Evolutionary conservation across 176 grass and related monocot genomes (phyloP), one percentile per base, ranked within the genome.

Genomic region (Cenchrus purpureus): DNA sequence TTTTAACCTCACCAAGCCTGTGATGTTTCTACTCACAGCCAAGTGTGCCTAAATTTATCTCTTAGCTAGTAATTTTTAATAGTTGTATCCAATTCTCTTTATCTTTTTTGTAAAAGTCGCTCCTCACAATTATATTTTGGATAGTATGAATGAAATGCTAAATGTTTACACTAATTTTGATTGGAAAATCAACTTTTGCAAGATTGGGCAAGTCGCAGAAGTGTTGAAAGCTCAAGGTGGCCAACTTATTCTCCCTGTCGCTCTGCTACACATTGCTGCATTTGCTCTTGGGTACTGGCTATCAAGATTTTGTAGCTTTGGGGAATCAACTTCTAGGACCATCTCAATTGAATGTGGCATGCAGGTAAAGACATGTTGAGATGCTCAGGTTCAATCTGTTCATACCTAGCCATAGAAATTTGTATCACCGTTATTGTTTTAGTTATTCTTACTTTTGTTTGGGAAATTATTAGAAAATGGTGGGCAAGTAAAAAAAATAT

Each of bases 291-390:
- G 97, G 19, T 99, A 99, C 92, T 99, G 86, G 87, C 12, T 88
- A 5, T 96, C 97, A 31, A 90, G 19, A 86, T 68, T 91, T 10
- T 88, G 53, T 79, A 86, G 83, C 73, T 99, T 99, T 15, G 93
- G 97, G 13, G 97, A 99, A 86, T 99, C 93, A 69, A 99, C 97
- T 79, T 95, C 91, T 58, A 89, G 97, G 68, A 99, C 97, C 31
- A 84, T 99, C 88, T 94, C 97, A 32, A 99, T 99, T 84, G 97
- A 99, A 84, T 99, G 97, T 65, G 93, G 97, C 17, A 99, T 99
- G 93, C 97, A 96, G 97, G 97, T 99, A 91, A 70, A 52, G 54
- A 77, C 14, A 88, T 70, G 51, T 43, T 72, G 4, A 62, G 12
- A 42, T 85, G 73, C 74, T 62, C 16, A 58, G 12, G 16, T 86